A percentile compares a stretch with the other conserved stretches of the same genome.
Conservation (phyloP, 768 basidiomycete genomes). For the Agrocybe chaxingu region DNA sequence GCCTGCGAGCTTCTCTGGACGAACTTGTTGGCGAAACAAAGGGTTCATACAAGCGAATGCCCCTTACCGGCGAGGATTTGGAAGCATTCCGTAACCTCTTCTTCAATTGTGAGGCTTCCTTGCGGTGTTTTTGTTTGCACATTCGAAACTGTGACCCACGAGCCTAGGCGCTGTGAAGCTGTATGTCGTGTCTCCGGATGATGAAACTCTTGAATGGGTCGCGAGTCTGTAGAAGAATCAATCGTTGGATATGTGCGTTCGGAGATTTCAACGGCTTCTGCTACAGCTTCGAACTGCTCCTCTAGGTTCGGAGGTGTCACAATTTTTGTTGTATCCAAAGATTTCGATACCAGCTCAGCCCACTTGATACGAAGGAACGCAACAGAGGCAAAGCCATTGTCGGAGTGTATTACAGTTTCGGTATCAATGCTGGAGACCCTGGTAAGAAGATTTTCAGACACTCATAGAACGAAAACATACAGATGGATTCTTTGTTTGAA, state of each 20-base stretch:
- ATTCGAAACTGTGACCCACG: slow-evolving; percentile 73
- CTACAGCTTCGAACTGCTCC: slow-evolving; percentile 30
- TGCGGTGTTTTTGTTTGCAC: slow-evolving; percentile 31
- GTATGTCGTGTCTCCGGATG: slow-evolving; percentile 6
- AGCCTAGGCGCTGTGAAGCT: slow-evolving; percentile 32
- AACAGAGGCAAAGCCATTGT: slow-evolving; percentile 84
- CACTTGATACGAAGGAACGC: slow-evolving; percentile 83
- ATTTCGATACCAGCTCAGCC: slow-evolving; percentile 63
- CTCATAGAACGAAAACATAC: slow-evolving; percentile 35
- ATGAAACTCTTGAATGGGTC: neutral
- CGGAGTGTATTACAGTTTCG: slow-evolving; percentile 74
- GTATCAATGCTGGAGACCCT: slow-evolving; percentile 45
- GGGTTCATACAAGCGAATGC: neutral
- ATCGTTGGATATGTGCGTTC: neutral
- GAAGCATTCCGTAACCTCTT: slow-evolving; percentile 75
- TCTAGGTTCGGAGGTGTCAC: slow-evolving; percentile 56
- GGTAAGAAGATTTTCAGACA: neutral
- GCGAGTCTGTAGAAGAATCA: neutral
- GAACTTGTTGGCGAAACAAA: neutral
- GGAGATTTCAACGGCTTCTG: slow-evolving; percentile 14
- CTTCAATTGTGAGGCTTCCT: slow-evolving; percentile 48
- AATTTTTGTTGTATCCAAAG: slow-evolving; percentile 2
- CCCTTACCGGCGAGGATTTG: slow-evolving; percentile 53
- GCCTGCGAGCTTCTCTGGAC: slow-evolving; percentile 48
- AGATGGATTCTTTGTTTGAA: slow-evolving; percentile 77